Evolutionary conservation across 768 basidiomycete genomes (phyloP).

Genomic region (Chiua virens): DNA sequence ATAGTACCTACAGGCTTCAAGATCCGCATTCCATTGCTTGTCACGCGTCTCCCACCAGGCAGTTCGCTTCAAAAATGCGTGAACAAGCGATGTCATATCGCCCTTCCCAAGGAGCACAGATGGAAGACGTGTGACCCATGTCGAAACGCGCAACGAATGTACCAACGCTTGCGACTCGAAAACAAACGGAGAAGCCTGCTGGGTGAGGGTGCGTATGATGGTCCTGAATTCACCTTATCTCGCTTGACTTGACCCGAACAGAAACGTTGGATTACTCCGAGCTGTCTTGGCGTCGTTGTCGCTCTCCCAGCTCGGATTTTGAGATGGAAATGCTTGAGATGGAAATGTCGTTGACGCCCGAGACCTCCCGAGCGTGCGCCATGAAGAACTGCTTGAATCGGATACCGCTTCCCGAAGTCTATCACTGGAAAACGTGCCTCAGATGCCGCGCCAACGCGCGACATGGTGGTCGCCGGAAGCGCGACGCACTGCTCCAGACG

Average conservation of each 20-base stretch:
- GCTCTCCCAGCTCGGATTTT: slow-evolving; percentile 2
- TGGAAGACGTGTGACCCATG: slow-evolving; percentile 48
- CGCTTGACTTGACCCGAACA: slow-evolving; percentile 12
- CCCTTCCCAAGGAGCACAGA: slow-evolving; percentile 31
- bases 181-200: slow-evolving; percentile 2
- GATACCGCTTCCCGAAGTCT: slow-evolving; percentile 38
- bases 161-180: slow-evolving; percentile 34
- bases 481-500: background rate
- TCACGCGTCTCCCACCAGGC: slow-evolving; percentile 10
- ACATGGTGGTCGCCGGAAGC: background rate
- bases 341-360: background rate
- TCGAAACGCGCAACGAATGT: slow-evolving; percentile 36
- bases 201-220: slow-evolving; percentile 7
- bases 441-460: slow-evolving; percentile 33
- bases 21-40: slow-evolving; percentile 27
- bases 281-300: background rate
- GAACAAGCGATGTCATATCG: slow-evolving; percentile 34
- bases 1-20: background rate
- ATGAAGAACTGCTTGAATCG: slow-evolving; percentile 34
- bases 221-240: background rate
- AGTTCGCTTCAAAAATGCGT: slow-evolving; percentile 29
- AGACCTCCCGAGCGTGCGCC: slow-evolving; percentile 40
- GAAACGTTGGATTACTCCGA: background rate
- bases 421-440: slow-evolving; percentile 42
- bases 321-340: background rate